phyloP scores from a whole-genome alignment of 192 early-diverging fungal species.

The Backusella circina region DNA sequence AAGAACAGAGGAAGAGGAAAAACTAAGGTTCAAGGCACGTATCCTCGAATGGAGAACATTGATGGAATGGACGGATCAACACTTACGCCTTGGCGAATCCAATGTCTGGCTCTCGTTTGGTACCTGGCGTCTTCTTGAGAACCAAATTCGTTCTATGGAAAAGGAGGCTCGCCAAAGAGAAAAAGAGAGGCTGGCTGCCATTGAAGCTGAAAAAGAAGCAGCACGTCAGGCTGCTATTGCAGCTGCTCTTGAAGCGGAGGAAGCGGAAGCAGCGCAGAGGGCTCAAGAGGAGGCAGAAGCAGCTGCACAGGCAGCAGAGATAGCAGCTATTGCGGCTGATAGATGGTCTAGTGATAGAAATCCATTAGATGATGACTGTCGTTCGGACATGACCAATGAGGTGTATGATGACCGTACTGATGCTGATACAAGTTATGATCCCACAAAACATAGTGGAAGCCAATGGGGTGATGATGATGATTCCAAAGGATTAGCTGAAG shows the following conservation, averaged over 20 bases:
- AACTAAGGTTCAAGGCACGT: background rate
- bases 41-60: slow-evolving; percentile 14
- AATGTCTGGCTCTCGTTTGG: slow-evolving; percentile 57
- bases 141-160: slow-evolving; percentile 52
- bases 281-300: slow-evolving; percentile 18
- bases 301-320: slow-evolving; percentile 25
- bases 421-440: slow-evolving; percentile 7
- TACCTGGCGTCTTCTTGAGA: slow-evolving; percentile 63
- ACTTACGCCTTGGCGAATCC: slow-evolving; percentile 40
- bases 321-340: slow-evolving; percentile 30
- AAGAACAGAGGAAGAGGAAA: slow-evolving; percentile 20
- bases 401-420: slow-evolving; percentile 20
- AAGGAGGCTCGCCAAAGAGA: slow-evolving; percentile 47
- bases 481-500: slow-evolving; percentile 23
- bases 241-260: slow-evolving; percentile 20
- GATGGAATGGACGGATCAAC: slow-evolving; percentile 35
- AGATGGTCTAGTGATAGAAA: slow-evolving; percentile 22
- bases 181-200: slow-evolving; percentile 42
- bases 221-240: slow-evolving; percentile 6
- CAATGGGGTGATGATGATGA: slow-evolving; percentile 40
- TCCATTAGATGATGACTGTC: slow-evolving; percentile 38
- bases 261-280: background rate
- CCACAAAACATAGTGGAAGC: background rate
- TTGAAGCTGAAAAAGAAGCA: slow-evolving; percentile 24
- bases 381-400: slow-evolving; percentile 22